phyloP scores from a whole-genome alignment of 2,329 filamentous ascomycete genomes.

The Cryphonectria nitschkei region DNA sequence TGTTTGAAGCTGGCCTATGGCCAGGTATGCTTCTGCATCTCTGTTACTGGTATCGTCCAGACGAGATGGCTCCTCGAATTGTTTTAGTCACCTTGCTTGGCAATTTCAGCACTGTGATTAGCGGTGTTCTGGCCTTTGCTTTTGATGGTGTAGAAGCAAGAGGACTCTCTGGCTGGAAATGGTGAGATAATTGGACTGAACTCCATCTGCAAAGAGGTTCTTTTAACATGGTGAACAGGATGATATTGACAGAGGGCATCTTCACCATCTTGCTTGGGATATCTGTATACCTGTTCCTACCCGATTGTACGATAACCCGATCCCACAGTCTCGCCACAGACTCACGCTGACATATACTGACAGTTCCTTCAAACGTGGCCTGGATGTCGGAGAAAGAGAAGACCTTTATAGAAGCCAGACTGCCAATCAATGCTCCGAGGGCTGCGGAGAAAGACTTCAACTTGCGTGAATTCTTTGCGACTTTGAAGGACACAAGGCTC shows the following conservation, averaged over 20 bases:
- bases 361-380: slow-evolving; percentile 45
- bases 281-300: slow-evolving; percentile 55
- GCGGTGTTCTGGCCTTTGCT: slow-evolving; percentile 48
- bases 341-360: slow-evolving; percentile 31
- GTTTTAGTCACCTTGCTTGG: slow-evolving; percentile 48
- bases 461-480: slow-evolving; percentile 42
- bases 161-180: slow-evolving; percentile 43
- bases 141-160: slow-evolving; percentile 45
- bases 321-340: background rate
- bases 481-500: slow-evolving; percentile 44
- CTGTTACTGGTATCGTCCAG: slow-evolving; percentile 52
- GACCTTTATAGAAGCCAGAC: slow-evolving; percentile 51
- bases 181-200: slow-evolving; percentile 29
- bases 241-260: slow-evolving; percentile 46
- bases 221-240: slow-evolving; percentile 50
- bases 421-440: slow-evolving; percentile 47
- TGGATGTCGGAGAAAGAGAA: slow-evolving; percentile 52
- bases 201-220: slow-evolving; percentile 39
- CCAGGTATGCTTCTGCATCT: slow-evolving; percentile 49
- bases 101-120: slow-evolving; percentile 46
- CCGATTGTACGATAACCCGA: slow-evolving; percentile 49
- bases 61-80: slow-evolving; percentile 50
- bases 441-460: slow-evolving; percentile 45
- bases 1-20: slow-evolving; percentile 45
- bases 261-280: slow-evolving; percentile 30